These are phyloP conservation scores for Aphanomyces euteiches DNA, from an alignment of 352 stramenopile species.

Conservation along the genomic window DNA sequence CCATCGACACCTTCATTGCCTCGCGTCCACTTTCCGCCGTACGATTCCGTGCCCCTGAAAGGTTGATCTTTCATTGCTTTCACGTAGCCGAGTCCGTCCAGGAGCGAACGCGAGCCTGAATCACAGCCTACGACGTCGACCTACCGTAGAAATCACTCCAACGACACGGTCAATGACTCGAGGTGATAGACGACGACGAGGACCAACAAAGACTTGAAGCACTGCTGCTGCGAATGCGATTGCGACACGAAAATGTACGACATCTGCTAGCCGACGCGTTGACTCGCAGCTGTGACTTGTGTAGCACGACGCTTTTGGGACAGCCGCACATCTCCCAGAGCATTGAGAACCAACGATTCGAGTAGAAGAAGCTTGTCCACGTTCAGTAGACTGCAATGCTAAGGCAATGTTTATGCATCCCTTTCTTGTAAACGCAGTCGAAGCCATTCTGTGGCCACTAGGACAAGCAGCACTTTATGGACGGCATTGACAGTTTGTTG, in stretches of 20 bases:
- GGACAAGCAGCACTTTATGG: too few species aligned
- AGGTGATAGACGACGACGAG: not conserved
- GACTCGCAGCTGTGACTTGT: not conserved
- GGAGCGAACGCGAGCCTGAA: not conserved
- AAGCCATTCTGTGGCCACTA: too few species aligned
- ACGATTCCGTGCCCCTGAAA: not conserved
- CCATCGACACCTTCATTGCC: constrained; percentile 47
- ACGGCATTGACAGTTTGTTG: too few species aligned
- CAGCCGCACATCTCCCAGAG: not conserved
- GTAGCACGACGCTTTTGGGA: not conserved
- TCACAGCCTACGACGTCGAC: not conserved
- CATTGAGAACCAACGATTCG: constrained; percentile 2
- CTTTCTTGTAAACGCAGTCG: too few species aligned
- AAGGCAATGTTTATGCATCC: not conserved
- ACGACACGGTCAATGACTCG: not conserved
- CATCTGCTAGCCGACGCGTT: too few species aligned
- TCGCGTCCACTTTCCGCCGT: not conserved
- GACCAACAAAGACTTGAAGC: constrained; percentile 6
- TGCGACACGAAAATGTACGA: constrained; percentile 14
- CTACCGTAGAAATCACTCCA: not conserved
- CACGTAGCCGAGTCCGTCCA: not conserved
- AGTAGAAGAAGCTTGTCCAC: not conserved
- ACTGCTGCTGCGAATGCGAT: constrained; percentile 9
- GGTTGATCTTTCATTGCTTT: not conserved
- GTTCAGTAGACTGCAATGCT: not conserved